Percentiles rank a stretch among this genome's conserved stretches.
Conservation (phyloP, 2,329 filamentous ascomycete genomes). For the Fusarium sp. region DNA sequence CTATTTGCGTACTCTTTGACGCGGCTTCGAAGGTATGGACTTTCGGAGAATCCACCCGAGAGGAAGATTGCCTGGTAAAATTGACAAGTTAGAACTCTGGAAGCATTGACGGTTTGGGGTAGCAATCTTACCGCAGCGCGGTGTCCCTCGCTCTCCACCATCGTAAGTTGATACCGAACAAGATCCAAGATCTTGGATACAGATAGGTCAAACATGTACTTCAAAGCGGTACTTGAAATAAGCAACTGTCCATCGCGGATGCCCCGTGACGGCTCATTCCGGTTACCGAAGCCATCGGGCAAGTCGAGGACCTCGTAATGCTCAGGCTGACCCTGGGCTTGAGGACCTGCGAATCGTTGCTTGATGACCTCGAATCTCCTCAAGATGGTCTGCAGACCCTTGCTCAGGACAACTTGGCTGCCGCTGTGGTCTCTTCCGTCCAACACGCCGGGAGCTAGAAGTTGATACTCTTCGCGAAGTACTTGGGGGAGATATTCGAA, state of each 20-base stretch:
- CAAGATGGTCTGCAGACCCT: slow-evolving; percentile 10
- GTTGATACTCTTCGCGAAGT: slow-evolving; percentile 12
- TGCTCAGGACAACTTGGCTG: slow-evolving; percentile 15
- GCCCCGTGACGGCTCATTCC: slow-evolving; percentile 4
- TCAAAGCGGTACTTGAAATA: slow-evolving; percentile 24
- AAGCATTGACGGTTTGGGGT: too few species aligned
- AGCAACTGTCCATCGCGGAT: slow-evolving; percentile 25
- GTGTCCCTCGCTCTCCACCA: slow-evolving; percentile 8
- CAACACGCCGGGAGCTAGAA: neutral
- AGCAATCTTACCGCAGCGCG: neutral
- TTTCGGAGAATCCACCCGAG: slow-evolving; percentile 31
- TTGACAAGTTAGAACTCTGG: neutral
- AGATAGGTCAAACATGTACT: slow-evolving; percentile 24
- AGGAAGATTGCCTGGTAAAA: slow-evolving; percentile 27
- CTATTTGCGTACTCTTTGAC: slow-evolving; percentile 8
- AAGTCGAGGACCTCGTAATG: slow-evolving; percentile 13
- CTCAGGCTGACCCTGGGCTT: neutral
- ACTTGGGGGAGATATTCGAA: slow-evolving; percentile 20
- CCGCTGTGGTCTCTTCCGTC: slow-evolving; percentile 13
- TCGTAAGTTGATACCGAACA: slow-evolving; percentile 17
- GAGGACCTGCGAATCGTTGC: slow-evolving; percentile 17
- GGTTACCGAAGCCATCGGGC: slow-evolving; percentile 4
- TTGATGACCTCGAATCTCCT: slow-evolving; percentile 25
- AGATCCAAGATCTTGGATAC: slow-evolving; percentile 21
- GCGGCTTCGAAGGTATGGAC: slow-evolving; percentile 16